These are phyloP conservation scores for Petasospora fabianii DNA, from an alignment of 1,139 yeast species.

Conservation along the genomic window DNA sequence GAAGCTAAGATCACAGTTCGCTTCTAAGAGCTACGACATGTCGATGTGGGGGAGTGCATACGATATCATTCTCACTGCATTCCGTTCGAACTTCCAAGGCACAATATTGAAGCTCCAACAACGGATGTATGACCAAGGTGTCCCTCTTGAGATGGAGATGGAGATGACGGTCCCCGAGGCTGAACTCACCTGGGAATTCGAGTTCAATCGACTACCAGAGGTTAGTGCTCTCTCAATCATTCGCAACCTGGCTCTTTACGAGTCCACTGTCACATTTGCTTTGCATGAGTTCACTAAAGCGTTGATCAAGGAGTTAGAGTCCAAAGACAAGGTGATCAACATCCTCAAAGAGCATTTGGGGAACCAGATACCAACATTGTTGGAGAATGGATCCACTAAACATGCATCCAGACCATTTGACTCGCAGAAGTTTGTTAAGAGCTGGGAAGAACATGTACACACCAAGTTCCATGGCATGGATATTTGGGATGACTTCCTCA, in stretches of 20 bases:
- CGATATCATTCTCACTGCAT: conserved; percentile 10
- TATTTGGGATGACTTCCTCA: conserved; percentile 22
- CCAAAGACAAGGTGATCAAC: conserved; percentile 24
- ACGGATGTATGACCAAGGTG: conserved; percentile 19
- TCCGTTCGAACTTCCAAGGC: conserved; percentile 20
- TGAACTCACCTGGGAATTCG: conserved; percentile 20
- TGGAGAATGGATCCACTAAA: conserved; percentile 16
- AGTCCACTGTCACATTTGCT: conserved; percentile 21
- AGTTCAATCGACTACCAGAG: conserved; percentile 20
- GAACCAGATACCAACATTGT: not conserved
- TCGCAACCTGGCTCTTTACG: conserved; percentile 18
- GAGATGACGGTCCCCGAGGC: conserved; percentile 8
- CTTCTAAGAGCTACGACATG: conserved; percentile 17
- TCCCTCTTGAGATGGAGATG: conserved; percentile 19
- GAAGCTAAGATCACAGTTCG: conserved; percentile 17
- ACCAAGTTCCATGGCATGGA: conserved; percentile 13
- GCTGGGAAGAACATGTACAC: conserved; percentile 18
- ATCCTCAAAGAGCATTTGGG: conserved; percentile 23
- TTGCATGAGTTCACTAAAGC: conserved; percentile 21
- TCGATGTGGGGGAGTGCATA: conserved; percentile 15
- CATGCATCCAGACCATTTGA: conserved; percentile 17
- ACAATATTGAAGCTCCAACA: too few species aligned
- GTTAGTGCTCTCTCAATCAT: conserved; percentile 22
- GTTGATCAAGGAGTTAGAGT: conserved; percentile 16
- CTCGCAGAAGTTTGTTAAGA: conserved; percentile 10